Percentiles rank a stretch among this genome's conserved stretches.
phyloP scores from a whole-genome alignment of 495 filamentous ascomycete genomes.

The Neurospora pannonica region DNA sequence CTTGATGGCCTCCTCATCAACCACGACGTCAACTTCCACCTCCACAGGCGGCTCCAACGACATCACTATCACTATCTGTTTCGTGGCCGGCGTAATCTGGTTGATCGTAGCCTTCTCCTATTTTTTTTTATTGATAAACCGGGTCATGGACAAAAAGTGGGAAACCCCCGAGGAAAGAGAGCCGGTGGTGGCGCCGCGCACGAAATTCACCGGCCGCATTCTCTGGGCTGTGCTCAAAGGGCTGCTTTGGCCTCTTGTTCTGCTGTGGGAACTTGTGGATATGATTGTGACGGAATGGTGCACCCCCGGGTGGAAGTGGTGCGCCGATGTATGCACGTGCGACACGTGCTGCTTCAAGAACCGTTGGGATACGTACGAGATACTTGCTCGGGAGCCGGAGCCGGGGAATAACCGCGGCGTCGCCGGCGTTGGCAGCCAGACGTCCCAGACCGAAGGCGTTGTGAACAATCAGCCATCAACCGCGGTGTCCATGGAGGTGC shows the following conservation, averaged over 20 bases:
- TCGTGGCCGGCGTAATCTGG: neutral
- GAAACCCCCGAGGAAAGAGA: neutral
- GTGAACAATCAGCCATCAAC: neutral
- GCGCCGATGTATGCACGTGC: neutral
- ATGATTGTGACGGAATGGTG: neutral
- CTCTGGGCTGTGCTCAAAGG: neutral
- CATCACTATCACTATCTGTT: fast-evolving
- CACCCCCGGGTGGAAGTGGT: neutral
- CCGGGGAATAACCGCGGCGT: neutral
- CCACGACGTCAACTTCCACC: neutral
- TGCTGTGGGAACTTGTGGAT: neutral
- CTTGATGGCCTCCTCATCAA: neutral
- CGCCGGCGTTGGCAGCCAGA: neutral
- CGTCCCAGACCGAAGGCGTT: neutral
- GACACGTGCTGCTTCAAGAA: neutral
- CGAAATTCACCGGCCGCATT: neutral
- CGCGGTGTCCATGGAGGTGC: neutral
- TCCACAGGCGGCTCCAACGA: neutral
- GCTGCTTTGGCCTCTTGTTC: neutral
- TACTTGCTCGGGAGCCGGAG: neutral
- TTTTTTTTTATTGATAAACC: fast-evolving
- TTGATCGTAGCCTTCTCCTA: neutral
- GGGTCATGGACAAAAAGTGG: too few relatives aligned
- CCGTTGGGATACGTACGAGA: neutral
- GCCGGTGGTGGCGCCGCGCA: neutral